These are phyloP conservation scores for Cryphonectria naterciae DNA, from an alignment of 2,329 filamentous ascomycete species.

Conservation along the genomic window DNA sequence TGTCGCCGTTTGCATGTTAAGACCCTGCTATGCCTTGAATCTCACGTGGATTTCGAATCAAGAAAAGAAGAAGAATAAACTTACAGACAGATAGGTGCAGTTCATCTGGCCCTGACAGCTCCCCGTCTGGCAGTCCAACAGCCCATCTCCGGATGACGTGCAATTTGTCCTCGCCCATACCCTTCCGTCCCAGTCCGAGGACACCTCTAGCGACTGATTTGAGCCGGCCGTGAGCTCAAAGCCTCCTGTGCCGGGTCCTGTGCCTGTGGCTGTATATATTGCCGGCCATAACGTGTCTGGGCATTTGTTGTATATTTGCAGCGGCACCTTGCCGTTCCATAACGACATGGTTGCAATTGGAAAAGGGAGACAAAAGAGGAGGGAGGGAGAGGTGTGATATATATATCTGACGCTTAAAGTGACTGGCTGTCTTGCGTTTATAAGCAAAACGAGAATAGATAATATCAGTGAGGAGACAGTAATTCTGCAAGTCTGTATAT, in stretches of 20 bases:
- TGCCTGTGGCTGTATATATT: slow-evolving; percentile 73
- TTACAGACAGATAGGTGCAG: slow-evolving; percentile 47
- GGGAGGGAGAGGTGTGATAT: background rate
- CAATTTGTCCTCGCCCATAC: slow-evolving; percentile 87
- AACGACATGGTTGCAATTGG: slow-evolving; percentile 22
- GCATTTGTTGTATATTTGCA: slow-evolving; percentile 75
- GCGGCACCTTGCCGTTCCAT: slow-evolving; percentile 49
- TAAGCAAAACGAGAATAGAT: too few relatives aligned
- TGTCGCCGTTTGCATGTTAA: slow-evolving; percentile 38
- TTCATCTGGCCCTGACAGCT: slow-evolving; percentile 47
- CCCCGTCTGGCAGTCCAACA: slow-evolving; percentile 53
- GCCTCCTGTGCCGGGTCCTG: slow-evolving; percentile 67
- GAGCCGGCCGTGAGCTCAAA: slow-evolving; percentile 67
- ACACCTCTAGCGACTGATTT: slow-evolving; percentile 66
- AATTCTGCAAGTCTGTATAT: background rate
- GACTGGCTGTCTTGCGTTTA: background rate
- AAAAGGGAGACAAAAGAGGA: background rate
- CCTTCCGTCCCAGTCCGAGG: slow-evolving; percentile 77
- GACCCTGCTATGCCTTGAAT: background rate
- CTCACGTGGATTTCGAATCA: background rate
- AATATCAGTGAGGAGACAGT: background rate
- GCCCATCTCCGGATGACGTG: slow-evolving; percentile 68
- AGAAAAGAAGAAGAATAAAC: background rate
- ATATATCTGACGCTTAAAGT: background rate
- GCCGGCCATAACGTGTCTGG: slow-evolving; percentile 75